phyloP scores from a whole-genome alignment of 805 yeast species.

The Saccharomycopsis sp. region DNA sequence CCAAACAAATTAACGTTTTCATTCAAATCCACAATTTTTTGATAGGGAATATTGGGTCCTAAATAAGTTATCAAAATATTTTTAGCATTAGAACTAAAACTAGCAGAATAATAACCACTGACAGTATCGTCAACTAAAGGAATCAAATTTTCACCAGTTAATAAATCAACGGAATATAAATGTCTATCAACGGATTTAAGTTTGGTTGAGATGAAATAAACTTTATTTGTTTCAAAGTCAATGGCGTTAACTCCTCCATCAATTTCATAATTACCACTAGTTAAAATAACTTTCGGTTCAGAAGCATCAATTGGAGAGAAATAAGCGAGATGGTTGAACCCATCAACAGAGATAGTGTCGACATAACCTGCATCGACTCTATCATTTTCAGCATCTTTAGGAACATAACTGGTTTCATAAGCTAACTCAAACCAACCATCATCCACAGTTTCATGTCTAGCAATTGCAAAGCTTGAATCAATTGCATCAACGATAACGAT shows the following conservation, averaged over 20 bases:
- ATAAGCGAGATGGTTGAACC: slow-evolving; percentile 71
- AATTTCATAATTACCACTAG: slow-evolving; percentile 88
- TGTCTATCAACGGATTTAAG: slow-evolving; percentile 79
- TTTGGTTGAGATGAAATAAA: slow-evolving; percentile 60
- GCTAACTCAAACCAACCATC: slow-evolving; percentile 71
- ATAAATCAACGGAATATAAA: slow-evolving; percentile 57
- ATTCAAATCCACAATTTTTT: slow-evolving; percentile 54
- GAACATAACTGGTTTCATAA: slow-evolving; percentile 50
- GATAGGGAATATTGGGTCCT: slow-evolving; percentile 79
- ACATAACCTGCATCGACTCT: slow-evolving; percentile 61
- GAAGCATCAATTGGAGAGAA: slow-evolving; percentile 59
- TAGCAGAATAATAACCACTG: slow-evolving; percentile 58
- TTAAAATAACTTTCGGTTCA: slow-evolving; percentile 47
- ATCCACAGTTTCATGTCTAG: slow-evolving; percentile 35
- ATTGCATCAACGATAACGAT: slow-evolving; percentile 43
- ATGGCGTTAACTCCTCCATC: slow-evolving; percentile 56
- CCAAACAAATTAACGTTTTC: slow-evolving; percentile 20
- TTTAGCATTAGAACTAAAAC: slow-evolving; percentile 74
- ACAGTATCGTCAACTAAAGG: slow-evolving; percentile 40
- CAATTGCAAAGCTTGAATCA: slow-evolving; percentile 27
- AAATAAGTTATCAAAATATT: slow-evolving; percentile 57
- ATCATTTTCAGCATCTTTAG: slow-evolving; percentile 38
- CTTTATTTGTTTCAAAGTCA: slow-evolving; percentile 40
- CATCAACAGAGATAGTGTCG: slow-evolving; percentile 59
- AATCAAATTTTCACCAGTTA: slow-evolving; percentile 29